These are phyloP conservation scores for Solanum acaule DNA, from an alignment of 257 asterid genomes.

Conservation along the genomic window DNA sequence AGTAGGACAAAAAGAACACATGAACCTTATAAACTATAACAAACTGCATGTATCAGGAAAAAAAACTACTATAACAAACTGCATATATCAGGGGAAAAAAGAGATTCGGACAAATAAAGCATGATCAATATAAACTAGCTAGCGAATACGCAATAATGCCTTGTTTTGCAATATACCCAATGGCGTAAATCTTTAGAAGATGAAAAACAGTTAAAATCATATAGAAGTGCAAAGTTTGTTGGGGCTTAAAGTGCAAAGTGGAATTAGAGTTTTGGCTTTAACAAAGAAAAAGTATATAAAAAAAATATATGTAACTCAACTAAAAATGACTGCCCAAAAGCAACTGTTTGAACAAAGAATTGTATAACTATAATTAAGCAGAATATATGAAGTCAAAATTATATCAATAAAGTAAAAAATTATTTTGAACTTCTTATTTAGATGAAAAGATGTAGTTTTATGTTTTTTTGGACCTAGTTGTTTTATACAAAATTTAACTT, in stretches of 20 bases:
- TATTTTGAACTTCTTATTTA: not conserved
- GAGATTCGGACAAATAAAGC: not conserved
- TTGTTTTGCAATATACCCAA: not conserved
- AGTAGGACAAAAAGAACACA: not conserved
- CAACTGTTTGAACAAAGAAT: not conserved
- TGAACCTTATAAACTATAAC: not conserved
- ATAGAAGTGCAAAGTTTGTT: not conserved
- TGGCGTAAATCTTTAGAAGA: not conserved
- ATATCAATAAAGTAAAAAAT: not conserved
- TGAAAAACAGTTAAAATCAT: not conserved
- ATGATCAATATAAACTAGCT: not conserved
- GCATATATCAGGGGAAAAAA: not conserved
- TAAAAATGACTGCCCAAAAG: not conserved
- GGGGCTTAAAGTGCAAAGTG: not conserved
- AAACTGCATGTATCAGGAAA: not conserved
- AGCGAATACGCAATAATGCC: not conserved
- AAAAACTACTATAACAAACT: not conserved
- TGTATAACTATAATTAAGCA: not conserved
- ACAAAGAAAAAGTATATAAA: not conserved
- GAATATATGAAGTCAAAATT: not conserved
- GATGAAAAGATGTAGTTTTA: not conserved
- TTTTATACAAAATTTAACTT: not conserved
- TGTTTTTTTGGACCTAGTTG: not conserved
- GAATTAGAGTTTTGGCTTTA: not conserved
- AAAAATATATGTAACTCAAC: not conserved